These are phyloP conservation scores for Melanopsichium pennsylvanicum DNA, from an alignment of 1,284 basidiomycete genomes.

Conservation along the genomic window DNA sequence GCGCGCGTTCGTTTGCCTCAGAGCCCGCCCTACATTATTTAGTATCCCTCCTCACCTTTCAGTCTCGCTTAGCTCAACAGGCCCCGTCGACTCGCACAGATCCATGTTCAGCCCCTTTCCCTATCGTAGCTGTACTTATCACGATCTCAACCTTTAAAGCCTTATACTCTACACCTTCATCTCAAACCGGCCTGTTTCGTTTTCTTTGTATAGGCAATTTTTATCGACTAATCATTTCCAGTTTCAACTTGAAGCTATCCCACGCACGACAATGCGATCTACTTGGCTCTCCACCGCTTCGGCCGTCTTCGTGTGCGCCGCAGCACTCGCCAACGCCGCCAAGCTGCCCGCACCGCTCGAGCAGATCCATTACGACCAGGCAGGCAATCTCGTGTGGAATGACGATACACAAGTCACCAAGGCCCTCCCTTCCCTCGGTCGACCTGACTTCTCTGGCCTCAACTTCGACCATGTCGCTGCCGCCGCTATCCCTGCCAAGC, in stretches of 20 bases:
- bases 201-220: too few species aligned
- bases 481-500: constrained; percentile 64
- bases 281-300: constrained; percentile 57
- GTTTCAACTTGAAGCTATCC: background rate
- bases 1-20: too few species aligned
- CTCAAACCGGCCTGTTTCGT: background rate
- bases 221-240: too few species aligned
- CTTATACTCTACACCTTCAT: constrained; percentile 4
- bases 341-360: constrained; percentile 42
- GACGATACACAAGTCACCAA: constrained; percentile 24
- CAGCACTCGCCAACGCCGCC: constrained; percentile 47
- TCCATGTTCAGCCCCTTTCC: constrained; percentile 19
- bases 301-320: constrained; percentile 54
- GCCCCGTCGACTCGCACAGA: constrained; percentile 18
- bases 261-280: constrained; percentile 44
- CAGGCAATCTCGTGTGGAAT: constrained; percentile 55
- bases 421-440: constrained; percentile 32
- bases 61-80: constrained; percentile 3
- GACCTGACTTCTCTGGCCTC: constrained; percentile 51
- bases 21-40: too few species aligned
- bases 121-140: background rate
- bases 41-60: too few species aligned
- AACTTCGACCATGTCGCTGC: constrained; percentile 25
- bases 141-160: background rate
- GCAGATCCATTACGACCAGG: constrained; percentile 51